Percentiles rank a stretch among this genome's conserved stretches.
Evolutionary conservation across 2,329 filamentous ascomycete species (phyloP).

Genomic region (Microsporum ferrugineum): DNA sequence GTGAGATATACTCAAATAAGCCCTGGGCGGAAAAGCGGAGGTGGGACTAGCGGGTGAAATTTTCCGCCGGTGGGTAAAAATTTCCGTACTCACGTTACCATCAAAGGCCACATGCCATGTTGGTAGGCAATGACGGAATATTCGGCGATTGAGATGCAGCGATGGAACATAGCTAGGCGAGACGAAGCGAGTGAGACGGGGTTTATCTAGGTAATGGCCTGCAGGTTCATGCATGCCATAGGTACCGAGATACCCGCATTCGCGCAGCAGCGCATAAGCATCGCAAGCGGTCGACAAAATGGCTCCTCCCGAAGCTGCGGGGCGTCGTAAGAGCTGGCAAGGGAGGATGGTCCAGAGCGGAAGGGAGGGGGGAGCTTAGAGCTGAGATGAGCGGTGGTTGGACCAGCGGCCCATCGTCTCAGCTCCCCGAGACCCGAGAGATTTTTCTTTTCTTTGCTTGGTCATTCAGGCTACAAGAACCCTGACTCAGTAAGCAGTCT

Average conservation of each 20-base stretch:
- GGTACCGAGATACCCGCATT: background rate
- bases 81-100: background rate
- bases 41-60: background rate
- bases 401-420: background rate
- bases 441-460: background rate
- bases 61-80: background rate
- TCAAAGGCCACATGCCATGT: background rate
- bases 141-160: background rate
- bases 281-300: background rate
- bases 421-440: background rate
- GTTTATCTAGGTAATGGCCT: background rate
- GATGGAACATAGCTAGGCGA: background rate
- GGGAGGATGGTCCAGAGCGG: background rate
- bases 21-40: background rate
- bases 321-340: background rate
- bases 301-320: background rate
- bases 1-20: too few relatives aligned
- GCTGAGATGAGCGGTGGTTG: background rate
- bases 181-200: too few relatives aligned
- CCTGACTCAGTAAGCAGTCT: slow-evolving; percentile 40
- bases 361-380: background rate
- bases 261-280: background rate
- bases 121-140: background rate
- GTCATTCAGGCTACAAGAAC: slow-evolving; percentile 29
- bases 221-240: background rate